A percentile compares a stretch with the other conserved stretches of the same genome.
Conservation (phyloP, 768 basidiomycete genomes). For the Xerocomus potaroensis region DNA sequence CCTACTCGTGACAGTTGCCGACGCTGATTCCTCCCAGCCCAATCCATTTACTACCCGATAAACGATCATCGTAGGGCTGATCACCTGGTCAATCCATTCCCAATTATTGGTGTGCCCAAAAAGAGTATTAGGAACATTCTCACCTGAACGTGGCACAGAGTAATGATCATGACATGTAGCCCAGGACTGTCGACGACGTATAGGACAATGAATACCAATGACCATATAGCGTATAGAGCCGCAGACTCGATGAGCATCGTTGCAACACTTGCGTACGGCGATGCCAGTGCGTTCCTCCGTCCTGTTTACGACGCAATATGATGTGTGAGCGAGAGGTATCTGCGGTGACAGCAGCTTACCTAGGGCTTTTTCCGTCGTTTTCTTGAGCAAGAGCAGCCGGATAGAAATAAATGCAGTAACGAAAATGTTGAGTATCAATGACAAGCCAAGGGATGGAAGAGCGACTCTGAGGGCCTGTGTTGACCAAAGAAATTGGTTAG, state of each 20-base stretch:
- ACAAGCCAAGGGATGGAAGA: not conserved
- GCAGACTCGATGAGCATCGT: constrained; percentile 1
- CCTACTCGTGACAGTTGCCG: too few species aligned
- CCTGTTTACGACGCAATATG: not conserved
- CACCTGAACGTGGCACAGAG: not conserved
- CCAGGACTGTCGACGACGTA: not conserved
- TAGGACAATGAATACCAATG: not conserved
- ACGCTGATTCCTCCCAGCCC: not conserved
- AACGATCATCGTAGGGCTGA: not conserved
- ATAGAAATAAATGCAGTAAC: not conserved
- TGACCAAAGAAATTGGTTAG: not conserved
- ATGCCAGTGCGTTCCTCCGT: not conserved
- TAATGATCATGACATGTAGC: not conserved
- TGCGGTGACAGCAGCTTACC: not conserved
- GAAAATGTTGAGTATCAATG: not conserved
- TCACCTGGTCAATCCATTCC: too few species aligned
- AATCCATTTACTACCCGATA: not conserved
- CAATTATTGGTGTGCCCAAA: too few species aligned
- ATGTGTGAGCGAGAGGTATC: not conserved
- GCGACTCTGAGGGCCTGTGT: not conserved
- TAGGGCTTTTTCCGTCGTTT: not conserved
- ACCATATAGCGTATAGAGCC: not conserved
- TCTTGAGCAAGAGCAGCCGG: constrained; percentile 1
- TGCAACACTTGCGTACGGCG: not conserved
- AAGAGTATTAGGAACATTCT: not conserved